A percentile compares a stretch with the other conserved stretches of the same genome.
Conservation (phyloP, 2,329 filamentous ascomycete genomes). For the Alternaria postmessia region DNA sequence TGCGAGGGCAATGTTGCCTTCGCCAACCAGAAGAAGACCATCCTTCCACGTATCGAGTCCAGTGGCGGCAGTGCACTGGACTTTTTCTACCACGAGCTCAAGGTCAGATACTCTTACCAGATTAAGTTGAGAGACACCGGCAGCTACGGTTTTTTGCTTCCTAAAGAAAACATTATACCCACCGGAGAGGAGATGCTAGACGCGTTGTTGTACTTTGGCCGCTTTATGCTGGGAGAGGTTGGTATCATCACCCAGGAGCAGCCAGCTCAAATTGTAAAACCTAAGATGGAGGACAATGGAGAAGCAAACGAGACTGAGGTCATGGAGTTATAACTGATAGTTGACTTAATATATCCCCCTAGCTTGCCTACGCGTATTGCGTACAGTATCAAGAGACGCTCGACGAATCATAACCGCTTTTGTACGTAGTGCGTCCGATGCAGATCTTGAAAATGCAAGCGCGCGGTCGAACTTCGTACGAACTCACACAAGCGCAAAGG, state of each 20-base stretch:
- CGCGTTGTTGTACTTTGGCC: conserved; percentile 82
- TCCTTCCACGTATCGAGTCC: conserved; percentile 69
- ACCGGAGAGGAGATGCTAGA: conserved; percentile 88
- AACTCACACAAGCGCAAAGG: not conserved
- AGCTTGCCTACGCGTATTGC: not conserved
- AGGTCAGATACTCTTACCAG: conserved; percentile 87
- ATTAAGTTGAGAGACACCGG: conserved; percentile 93
- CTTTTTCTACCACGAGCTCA: conserved; percentile 91
- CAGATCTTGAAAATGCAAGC: not conserved
- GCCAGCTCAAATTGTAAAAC: not conserved
- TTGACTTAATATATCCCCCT: not conserved
- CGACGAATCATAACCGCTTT: not conserved
- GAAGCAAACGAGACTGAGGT: conserved; percentile 1
- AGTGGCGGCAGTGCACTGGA: conserved; percentile 88
- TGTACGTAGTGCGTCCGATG: not conserved
- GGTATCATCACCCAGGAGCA: conserved; percentile 31
- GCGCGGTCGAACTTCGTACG: not conserved
- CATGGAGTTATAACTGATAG: conserved; percentile 11
- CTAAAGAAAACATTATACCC: conserved; percentile 84
- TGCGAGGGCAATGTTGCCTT: conserved; percentile 78
- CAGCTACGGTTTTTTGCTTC: conserved; percentile 91
- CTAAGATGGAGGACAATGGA: not conserved
- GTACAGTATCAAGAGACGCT: not conserved
- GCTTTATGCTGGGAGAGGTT: conserved; percentile 70
- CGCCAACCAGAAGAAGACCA: conserved; percentile 38